Evolutionary conservation across 352 stramenopile species (phyloP), one percentile per base, ranked within the genome.

Genomic region (Phytophthora ohioensis): DNA sequence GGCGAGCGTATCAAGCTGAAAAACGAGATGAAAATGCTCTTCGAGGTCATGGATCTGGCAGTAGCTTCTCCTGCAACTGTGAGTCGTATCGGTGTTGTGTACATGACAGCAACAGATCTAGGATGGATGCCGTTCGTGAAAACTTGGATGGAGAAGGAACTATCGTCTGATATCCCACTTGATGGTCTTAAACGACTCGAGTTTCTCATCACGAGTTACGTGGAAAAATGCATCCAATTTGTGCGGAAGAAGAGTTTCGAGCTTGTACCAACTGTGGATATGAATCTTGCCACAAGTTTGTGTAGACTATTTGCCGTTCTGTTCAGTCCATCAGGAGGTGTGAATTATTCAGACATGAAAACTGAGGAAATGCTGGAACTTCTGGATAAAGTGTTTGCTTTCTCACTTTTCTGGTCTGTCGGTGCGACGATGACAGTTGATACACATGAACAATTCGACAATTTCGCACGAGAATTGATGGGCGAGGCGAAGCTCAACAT

Each of bases 1-100:
- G 95, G 94, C 48, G 93, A 98, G 71, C 82, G 94, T 3, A 98
- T 98, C 57, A 93, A 93, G 41, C 81, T 93, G 11, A 89, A 87
- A 57, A 80, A 49, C 42, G 88, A 97, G 61, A 98, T 98, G 90
- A 96, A 97, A 64, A 97, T 97, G 88, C 77, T 98, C 5, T 98
- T 98, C 51, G 94, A 98, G 53, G 92, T 98, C 7, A 97, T 97
- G 86, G 94, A 98, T 75, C 79, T 98, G 4, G 88, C 86, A 0
- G 92, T 96, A 6, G 94, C 94, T 6, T 98, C 91, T 10, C 94
- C 94, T 10, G 94, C 94, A 0, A 98, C 94, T 0, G 93, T 93
- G 17, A 91, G 81, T 69, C 85, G 86, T 10, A 92, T 91, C 32
- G 86, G 86, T 11, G 86, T 93, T 32, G 86, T 93, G 13, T 93